phyloP scores from a whole-genome alignment of 73 alveolate genomes.

The Tetrahymena malaccensis region DNA sequence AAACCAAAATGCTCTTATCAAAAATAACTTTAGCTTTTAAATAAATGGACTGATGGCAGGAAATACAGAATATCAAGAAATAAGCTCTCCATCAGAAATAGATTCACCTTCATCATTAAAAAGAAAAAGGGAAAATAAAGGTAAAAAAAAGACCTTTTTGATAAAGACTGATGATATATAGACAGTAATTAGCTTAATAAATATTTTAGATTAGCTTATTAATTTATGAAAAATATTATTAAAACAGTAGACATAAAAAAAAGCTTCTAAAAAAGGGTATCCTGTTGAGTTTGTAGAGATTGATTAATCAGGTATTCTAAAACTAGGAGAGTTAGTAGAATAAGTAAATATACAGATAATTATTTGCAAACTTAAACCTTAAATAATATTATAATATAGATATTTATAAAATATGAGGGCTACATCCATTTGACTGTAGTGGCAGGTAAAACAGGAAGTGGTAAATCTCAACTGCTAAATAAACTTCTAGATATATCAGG shows the following conservation, averaged over 20 bases:
- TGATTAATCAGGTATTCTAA: not conserved
- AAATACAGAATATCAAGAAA: not conserved
- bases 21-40: not conserved
- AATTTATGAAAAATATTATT: not conserved
- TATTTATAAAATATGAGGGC: not conserved
- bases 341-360: not conserved
- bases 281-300: not conserved
- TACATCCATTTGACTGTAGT: not conserved
- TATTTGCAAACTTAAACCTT: not conserved
- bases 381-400: not conserved
- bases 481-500: not conserved
- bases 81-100: not conserved
- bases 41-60: not conserved
- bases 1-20: not conserved
- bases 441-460: not conserved
- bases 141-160: not conserved
- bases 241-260: not conserved
- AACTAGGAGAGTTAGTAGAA: not conserved
- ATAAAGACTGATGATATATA: not conserved
- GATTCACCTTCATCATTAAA: not conserved
- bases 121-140: not conserved
- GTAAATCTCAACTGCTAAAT: not conserved
- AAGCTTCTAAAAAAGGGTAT: not conserved
- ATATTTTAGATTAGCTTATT: not conserved
- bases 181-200: not conserved